Percentiles rank a stretch among this genome's conserved stretches.
Evolutionary conservation across 1,284 basidiomycete genomes (phyloP).

Genomic region (Pseudozyma hubeiensis): DNA sequence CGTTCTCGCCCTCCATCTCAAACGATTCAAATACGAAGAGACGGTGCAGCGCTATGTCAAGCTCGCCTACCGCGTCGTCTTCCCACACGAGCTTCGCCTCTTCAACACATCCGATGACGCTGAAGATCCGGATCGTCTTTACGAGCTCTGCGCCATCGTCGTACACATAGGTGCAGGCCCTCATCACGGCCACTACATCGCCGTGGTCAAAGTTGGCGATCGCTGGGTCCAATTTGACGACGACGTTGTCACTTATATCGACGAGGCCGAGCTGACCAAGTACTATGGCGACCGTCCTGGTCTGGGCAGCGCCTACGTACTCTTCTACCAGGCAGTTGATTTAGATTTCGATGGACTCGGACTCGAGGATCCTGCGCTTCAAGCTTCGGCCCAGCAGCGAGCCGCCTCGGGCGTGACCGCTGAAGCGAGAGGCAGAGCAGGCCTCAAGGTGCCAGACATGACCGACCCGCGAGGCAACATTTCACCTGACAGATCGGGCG

Average conservation of each 20-base stretch:
- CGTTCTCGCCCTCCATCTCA: conserved; percentile 91
- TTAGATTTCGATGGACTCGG: conserved; percentile 56
- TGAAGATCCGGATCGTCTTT: conserved; percentile 84
- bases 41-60: conserved; percentile 89
- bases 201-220: conserved; percentile 84
- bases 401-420: conserved; percentile 1
- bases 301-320: conserved; percentile 89
- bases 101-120: conserved; percentile 97
- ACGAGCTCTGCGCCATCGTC: conserved; percentile 93
- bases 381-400: conserved; percentile 24
- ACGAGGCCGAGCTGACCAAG: conserved; percentile 87
- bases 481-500: conserved; percentile 31
- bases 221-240: conserved; percentile 96
- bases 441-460: conserved; percentile 18
- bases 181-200: conserved; percentile 96
- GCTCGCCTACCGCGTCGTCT: conserved; percentile 93
- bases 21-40: conserved; percentile 98
- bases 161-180: conserved; percentile 97
- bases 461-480: conserved; percentile 20
- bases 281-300: conserved; percentile 90
- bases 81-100: conserved; percentile 90
- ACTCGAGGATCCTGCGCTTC: conserved; percentile 27
- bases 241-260: conserved; percentile 86
- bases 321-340: conserved; percentile 95
- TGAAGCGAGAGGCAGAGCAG: conserved; percentile 28